phyloP scores from a whole-genome alignment of 2,329 filamentous ascomycete genomes.

The Balansia obtecta region DNA sequence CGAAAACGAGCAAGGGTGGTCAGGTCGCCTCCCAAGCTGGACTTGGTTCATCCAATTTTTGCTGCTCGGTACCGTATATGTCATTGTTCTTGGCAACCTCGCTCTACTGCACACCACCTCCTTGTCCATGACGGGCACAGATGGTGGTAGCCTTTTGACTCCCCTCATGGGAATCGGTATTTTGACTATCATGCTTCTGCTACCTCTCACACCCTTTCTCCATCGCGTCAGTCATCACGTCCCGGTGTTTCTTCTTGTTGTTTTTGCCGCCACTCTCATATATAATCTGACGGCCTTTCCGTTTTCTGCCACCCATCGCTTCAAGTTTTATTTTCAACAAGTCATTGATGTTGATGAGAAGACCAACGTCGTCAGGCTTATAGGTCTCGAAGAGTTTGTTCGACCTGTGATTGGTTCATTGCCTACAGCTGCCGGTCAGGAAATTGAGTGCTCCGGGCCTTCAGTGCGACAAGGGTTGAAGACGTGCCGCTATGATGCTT shows the following conservation, averaged over 20 bases:
- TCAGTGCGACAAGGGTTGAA: constrained; percentile 32
- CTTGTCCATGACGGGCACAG: constrained; percentile 68
- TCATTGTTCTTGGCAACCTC: constrained; percentile 67
- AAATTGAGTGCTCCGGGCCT: constrained; percentile 35
- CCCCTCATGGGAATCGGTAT: constrained; percentile 60
- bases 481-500: constrained; percentile 60
- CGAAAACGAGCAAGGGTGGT: constrained; percentile 76
- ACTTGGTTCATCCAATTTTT: constrained; percentile 83
- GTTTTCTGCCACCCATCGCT: constrained; percentile 64
- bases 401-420: constrained; percentile 53
- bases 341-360: constrained; percentile 63
- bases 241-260: constrained; percentile 59
- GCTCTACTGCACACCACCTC: constrained; percentile 60
- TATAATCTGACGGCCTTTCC: constrained; percentile 86
- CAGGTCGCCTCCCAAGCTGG: constrained; percentile 63
- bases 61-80: constrained; percentile 61
- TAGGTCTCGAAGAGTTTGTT: constrained; percentile 56
- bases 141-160: constrained; percentile 61
- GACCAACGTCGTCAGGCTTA: constrained; percentile 56
- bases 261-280: constrained; percentile 64
- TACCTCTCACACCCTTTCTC: constrained; percentile 71
- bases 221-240: constrained; percentile 78
- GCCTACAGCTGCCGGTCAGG: constrained; percentile 55
- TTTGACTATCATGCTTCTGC: constrained; percentile 58
- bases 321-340: constrained; percentile 84